These are phyloP conservation scores for Salvia hispanica DNA, from an alignment of 257 asterid genomes.

Conservation along the genomic window DNA sequence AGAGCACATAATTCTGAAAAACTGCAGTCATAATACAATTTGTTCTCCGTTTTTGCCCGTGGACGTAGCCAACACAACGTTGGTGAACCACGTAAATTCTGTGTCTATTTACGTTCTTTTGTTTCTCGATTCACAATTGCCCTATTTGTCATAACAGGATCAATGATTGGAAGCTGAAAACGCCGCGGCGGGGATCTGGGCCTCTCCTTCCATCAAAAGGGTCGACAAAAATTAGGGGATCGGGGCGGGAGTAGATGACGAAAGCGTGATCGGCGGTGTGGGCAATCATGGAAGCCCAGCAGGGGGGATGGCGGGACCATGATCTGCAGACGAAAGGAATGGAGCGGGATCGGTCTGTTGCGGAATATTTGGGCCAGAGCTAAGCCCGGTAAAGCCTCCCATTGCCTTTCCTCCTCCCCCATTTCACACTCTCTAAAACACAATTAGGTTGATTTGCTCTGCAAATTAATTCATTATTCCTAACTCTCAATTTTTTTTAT, in stretches of 20 bases:
- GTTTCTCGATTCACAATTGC: too few relatives aligned
- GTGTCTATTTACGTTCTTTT: too few relatives aligned
- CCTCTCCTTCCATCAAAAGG: slow-evolving; percentile 44
- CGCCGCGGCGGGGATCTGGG: slow-evolving; percentile 32
- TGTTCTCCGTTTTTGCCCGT: too few relatives aligned
- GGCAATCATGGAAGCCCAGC: slow-evolving; percentile 55
- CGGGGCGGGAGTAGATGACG: slow-evolving; percentile 38
- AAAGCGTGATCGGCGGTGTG: slow-evolving; percentile 43
- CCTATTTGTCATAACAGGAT: too few relatives aligned
- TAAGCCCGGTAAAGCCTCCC: slow-evolving; percentile 50
- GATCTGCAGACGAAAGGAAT: slow-evolving; percentile 52
- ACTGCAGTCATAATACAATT: too few relatives aligned
- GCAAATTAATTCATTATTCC: too few relatives aligned
- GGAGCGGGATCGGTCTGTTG: slow-evolving; percentile 42
- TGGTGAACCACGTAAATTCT: too few relatives aligned
- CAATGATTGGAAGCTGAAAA: slow-evolving; percentile 32
- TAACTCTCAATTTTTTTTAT: too few relatives aligned
- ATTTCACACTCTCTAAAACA: slow-evolving; percentile 20
- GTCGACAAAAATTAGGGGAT: slow-evolving; percentile 34
- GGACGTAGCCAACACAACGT: too few relatives aligned
- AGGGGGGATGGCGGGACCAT: slow-evolving; percentile 45
- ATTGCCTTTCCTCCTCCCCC: slow-evolving; percentile 20
- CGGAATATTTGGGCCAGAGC: slow-evolving; percentile 44
- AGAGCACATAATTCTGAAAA: too few relatives aligned
- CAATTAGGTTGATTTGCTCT: background rate